These are phyloP conservation scores for Corynascus novoguineensis DNA, from an alignment of 495 filamentous ascomycete genomes.

Conservation along the genomic window DNA sequence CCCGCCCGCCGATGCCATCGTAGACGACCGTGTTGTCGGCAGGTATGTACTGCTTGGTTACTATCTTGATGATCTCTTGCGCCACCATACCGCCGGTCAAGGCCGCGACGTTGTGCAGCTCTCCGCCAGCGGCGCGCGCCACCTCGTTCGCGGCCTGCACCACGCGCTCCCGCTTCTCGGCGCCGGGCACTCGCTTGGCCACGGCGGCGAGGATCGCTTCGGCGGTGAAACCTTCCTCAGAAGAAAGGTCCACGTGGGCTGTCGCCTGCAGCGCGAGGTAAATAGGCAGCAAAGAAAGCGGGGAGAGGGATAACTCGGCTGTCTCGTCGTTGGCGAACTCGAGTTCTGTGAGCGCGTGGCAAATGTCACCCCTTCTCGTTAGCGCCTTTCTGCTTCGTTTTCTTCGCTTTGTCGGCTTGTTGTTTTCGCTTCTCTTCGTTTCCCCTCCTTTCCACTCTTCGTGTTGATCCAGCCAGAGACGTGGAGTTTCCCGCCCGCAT, in stretches of 20 bases:
- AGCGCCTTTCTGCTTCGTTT: neutral
- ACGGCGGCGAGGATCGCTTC: constrained; percentile 39
- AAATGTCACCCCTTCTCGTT: constrained; percentile 5
- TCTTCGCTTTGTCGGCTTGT: constrained; percentile 6
- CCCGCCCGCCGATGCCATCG: constrained; percentile 79
- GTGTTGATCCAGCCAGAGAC: neutral
- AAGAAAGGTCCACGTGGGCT: constrained; percentile 18
- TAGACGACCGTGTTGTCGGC: constrained; percentile 91
- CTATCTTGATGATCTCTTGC: constrained; percentile 92
- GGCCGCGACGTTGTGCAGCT: constrained; percentile 92
- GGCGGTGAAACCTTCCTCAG: neutral
- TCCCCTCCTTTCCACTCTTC: constrained; percentile 4
- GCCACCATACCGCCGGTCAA: constrained; percentile 87
- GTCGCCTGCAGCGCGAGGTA: constrained; percentile 69
- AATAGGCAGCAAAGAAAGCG: constrained; percentile 66
- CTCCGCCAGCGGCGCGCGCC: constrained; percentile 71
- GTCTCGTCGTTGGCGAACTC: constrained; percentile 39
- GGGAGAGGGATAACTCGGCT: constrained; percentile 39
- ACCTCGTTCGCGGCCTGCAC: constrained; percentile 57
- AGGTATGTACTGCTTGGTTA: constrained; percentile 94
- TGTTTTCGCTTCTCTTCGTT: constrained; percentile 5
- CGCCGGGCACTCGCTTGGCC: constrained; percentile 41
- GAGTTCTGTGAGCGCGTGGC: constrained; percentile 24
- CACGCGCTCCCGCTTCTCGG: constrained; percentile 41
- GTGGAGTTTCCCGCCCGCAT: neutral